Evolutionary conservation across 192 early-diverging fungal genomes (phyloP).

Genomic region (Linnemannia elongata): DNA sequence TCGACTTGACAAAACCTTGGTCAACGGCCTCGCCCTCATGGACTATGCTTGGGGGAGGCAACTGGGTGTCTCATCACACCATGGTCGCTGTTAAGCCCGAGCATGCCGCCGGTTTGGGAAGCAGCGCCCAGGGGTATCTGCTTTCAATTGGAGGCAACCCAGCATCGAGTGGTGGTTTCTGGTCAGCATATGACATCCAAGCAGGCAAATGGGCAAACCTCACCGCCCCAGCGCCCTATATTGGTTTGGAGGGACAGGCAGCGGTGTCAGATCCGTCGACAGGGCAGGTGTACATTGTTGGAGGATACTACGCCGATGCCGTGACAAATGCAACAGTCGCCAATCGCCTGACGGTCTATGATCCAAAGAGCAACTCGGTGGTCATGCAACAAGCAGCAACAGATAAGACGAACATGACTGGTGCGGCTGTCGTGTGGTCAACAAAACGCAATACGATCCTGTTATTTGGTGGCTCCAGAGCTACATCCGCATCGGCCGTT

Average conservation of each 20-base stretch:
- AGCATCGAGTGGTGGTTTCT: conserved; percentile 3
- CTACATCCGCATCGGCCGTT: neutral
- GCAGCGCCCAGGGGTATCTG: conserved; percentile 11
- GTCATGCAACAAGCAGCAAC: neutral
- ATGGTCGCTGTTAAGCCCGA: conserved; percentile 13
- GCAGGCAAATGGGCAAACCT: conserved; percentile 12
- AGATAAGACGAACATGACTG: conserved; percentile 16
- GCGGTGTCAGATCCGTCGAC: conserved; percentile 21
- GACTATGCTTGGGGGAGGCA: neutral
- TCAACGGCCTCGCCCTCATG: neutral
- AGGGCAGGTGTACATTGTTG: conserved; percentile 39
- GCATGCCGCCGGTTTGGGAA: conserved; percentile 18
- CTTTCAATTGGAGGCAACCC: conserved; percentile 15
- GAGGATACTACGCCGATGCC: conserved; percentile 21
- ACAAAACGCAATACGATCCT: conserved; percentile 20
- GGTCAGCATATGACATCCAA: conserved; percentile 9
- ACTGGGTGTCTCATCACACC: conserved; percentile 25
- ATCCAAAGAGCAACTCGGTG: conserved; percentile 4
- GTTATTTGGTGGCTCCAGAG: conserved; percentile 40
- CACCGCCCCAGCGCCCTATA: neutral
- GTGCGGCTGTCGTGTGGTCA: conserved; percentile 38
- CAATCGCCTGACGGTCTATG: conserved; percentile 36
- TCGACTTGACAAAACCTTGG: conserved; percentile 35
- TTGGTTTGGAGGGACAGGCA: conserved; percentile 31
- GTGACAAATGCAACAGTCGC: neutral